Evolutionary conservation across 225 moss, liverwort and hornwort species (phyloP).

Genomic region (Anthoceros angustus): DNA sequence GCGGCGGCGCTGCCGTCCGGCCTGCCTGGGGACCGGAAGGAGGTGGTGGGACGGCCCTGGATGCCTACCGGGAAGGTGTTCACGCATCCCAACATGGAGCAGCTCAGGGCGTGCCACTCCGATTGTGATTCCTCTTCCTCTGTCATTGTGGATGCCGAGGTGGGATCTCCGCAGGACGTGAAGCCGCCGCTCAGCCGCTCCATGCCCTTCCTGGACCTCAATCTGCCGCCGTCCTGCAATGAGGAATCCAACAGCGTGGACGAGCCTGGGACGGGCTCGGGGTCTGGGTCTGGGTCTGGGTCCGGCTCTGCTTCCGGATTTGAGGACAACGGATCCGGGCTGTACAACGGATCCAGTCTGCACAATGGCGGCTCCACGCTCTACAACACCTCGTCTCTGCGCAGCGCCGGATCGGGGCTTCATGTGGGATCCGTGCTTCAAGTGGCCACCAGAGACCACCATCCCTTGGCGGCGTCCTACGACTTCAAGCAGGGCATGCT

Average conservation of each 20-base stretch:
- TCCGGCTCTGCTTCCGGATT: neutral
- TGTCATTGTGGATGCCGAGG: constrained; percentile 76
- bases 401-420: neutral
- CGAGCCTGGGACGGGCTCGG: neutral
- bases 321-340: neutral
- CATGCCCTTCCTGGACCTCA: constrained; percentile 49
- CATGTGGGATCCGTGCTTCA: neutral
- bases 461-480: neutral
- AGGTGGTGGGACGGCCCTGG: neutral
- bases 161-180: constrained; percentile 40
- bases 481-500: neutral
- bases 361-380: neutral
- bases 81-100: constrained; percentile 15
- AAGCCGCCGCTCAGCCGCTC: constrained; percentile 38
- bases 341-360: neutral
- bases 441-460: neutral
- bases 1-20: neutral
- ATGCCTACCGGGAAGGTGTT: constrained; percentile 14
- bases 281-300: neutral
- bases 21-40: neutral
- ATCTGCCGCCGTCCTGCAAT: constrained; percentile 36
- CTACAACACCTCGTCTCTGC: neutral
- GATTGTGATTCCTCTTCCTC: constrained; percentile 94
- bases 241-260: neutral
- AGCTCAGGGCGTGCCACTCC: constrained; percentile 54